Conservation (phyloP, 1,139 yeast genomes). For the Starmera stellimalicola region DNA sequence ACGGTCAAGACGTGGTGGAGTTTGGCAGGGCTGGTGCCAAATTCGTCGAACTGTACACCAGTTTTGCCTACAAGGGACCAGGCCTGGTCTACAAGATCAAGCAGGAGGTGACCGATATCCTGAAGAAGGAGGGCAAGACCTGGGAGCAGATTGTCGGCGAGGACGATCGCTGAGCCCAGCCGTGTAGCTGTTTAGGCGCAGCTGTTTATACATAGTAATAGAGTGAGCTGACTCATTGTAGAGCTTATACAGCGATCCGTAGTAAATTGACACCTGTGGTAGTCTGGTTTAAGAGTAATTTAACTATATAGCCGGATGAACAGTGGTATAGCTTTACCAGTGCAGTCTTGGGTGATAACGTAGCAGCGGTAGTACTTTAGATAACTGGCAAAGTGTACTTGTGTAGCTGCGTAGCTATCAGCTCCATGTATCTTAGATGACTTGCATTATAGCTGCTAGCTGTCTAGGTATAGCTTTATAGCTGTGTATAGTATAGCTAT, state of each 20-base stretch:
- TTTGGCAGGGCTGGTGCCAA: slow-evolving; percentile 93
- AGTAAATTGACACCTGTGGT: not conserved
- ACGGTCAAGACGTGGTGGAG: slow-evolving; percentile 81
- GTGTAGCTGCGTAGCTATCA: too few relatives aligned
- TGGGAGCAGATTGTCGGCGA: slow-evolving; percentile 72
- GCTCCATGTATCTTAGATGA: too few relatives aligned
- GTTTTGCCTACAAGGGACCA: slow-evolving; percentile 90
- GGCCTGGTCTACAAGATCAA: slow-evolving; percentile 74
- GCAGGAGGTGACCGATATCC: slow-evolving; percentile 60
- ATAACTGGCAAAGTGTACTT: too few relatives aligned
- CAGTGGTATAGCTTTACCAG: too few relatives aligned
- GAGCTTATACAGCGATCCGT: not conserved
- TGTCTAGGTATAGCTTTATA: too few relatives aligned
- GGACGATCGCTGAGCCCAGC: slow-evolving; percentile 34
- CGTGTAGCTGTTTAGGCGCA: not conserved
- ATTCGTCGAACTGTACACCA: slow-evolving; percentile 76
- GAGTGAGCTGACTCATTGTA: not conserved
- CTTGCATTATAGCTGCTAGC: too few relatives aligned
- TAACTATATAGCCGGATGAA: too few relatives aligned
- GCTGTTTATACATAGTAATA: not conserved
- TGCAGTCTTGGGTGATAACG: too few relatives aligned
- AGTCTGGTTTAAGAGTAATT: too few relatives aligned
- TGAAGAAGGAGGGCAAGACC: slow-evolving; percentile 66
- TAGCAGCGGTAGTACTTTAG: too few relatives aligned
- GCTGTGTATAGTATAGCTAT: too few relatives aligned